Percentiles rank a stretch among this genome's conserved stretches.
phyloP scores from a whole-genome alignment of 768 basidiomycete species.

The Tricholoma furcatifolium region DNA sequence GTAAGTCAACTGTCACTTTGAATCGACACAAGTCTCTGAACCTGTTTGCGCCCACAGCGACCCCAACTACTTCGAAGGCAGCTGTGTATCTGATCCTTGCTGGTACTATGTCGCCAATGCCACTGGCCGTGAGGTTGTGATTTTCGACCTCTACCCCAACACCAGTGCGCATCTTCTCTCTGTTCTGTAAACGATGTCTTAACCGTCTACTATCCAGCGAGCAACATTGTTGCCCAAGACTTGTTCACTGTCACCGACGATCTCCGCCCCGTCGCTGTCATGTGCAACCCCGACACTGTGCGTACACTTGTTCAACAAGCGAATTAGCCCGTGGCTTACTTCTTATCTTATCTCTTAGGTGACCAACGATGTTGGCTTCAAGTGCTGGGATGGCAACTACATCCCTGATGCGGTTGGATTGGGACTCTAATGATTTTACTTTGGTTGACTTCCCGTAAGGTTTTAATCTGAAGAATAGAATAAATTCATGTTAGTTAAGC shows the following conservation, averaged over 20 bases:
- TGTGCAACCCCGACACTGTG: constrained; percentile 56
- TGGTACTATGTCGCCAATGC: constrained; percentile 56
- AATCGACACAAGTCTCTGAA: background rate
- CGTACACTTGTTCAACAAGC: constrained; percentile 12
- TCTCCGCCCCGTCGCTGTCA: constrained; percentile 39
- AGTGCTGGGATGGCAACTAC: constrained; percentile 47
- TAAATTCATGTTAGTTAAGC: too few relatives aligned
- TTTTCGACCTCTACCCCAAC: constrained; percentile 57
- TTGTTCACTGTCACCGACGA: constrained; percentile 47
- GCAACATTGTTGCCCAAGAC: constrained; percentile 48
- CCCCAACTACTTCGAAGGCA: constrained; percentile 52
- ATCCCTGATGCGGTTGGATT: constrained; percentile 31
- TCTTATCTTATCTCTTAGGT: constrained; percentile 27
- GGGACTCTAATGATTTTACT: background rate
- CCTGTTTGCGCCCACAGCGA: constrained; percentile 20
- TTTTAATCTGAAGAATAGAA: too few relatives aligned
- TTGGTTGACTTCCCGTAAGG: too few relatives aligned
- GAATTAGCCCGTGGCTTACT: background rate
- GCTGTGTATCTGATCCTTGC: constrained; percentile 58
- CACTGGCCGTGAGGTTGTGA: constrained; percentile 57
- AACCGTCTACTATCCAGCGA: constrained; percentile 28
- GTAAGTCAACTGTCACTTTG: constrained; percentile 20
- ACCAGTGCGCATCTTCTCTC: constrained; percentile 37
- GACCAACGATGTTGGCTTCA: constrained; percentile 46
- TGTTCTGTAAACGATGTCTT: background rate